Conservation (phyloP, 1,284 basidiomycete genomes). For the Pseudozyma pruni region DNA sequence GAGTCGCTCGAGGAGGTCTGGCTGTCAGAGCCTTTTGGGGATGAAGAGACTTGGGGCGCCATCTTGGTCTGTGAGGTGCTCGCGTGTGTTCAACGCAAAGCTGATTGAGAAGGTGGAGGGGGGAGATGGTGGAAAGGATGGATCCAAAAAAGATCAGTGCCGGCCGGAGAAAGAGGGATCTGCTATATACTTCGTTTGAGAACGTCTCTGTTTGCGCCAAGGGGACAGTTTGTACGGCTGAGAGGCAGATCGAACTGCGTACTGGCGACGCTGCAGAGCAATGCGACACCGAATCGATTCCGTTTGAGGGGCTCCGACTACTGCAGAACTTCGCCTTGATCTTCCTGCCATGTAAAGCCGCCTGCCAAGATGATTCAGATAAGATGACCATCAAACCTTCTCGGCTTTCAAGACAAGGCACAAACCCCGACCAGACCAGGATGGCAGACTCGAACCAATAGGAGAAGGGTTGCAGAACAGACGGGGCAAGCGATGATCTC, state of each 20-base stretch:
- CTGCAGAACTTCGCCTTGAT: conserved; percentile 5
- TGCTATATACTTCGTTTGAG: no score
- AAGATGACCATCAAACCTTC: conserved; percentile 3
- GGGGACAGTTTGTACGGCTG: no score
- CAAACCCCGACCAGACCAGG: conserved; percentile 10
- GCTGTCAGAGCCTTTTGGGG: conserved; percentile 10
- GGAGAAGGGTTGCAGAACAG: conserved; percentile 4
- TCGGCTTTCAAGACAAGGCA: not conserved
- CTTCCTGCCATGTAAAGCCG: conserved; percentile 8
- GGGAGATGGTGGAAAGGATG: not conserved
- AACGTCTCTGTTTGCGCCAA: no score
- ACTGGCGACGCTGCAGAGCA: no score
- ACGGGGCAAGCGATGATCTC: conserved; percentile 4
- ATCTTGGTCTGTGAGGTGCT: conserved; percentile 5
- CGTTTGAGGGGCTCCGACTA: conserved; percentile 11
- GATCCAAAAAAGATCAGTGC: no score
- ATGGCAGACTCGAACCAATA: conserved; percentile 1
- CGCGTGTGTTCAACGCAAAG: not conserved
- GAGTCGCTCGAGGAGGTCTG: conserved; percentile 21
- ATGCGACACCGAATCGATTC: not conserved
- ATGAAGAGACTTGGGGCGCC: conserved; percentile 1
- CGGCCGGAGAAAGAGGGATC: no score
- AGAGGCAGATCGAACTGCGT: no score
- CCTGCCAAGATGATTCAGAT: conserved; percentile 7
- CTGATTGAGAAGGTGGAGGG: not conserved